These are phyloP conservation scores for Lobosporangium transversale DNA, from an alignment of 192 early-diverging fungal genomes.

Conservation along the genomic window DNA sequence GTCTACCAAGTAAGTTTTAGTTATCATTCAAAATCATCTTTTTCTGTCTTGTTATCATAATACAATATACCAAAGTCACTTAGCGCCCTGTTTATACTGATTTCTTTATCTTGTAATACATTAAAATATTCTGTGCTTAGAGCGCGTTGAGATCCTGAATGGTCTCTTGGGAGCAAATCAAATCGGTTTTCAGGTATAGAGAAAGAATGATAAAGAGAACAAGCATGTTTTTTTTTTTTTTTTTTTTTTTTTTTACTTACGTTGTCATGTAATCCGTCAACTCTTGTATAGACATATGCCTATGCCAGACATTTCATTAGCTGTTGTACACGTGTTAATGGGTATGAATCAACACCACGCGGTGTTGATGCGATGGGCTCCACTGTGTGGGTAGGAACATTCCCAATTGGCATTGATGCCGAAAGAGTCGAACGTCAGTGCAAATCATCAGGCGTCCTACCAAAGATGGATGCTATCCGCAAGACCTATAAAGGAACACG, in stretches of 20 bases:
- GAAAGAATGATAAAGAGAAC: too few species aligned
- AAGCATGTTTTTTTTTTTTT: background rate
- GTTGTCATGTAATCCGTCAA: background rate
- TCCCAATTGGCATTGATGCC: conserved; percentile 97
- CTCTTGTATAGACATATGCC: conserved; percentile 89
- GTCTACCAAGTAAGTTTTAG: conserved; percentile 73
- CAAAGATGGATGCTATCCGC: conserved; percentile 83
- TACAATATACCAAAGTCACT: too few species aligned
- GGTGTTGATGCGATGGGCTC: conserved; percentile 89
- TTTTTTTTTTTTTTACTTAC: background rate
- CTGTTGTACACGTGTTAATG: conserved; percentile 92
- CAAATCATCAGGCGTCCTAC: conserved; percentile 68
- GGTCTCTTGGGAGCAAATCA: conserved; percentile 92
- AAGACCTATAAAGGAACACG: conserved; percentile 89
- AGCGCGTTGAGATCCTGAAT: conserved; percentile 83
- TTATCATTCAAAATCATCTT: background rate
- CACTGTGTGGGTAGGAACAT: conserved; percentile 86
- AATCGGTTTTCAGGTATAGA: conserved; percentile 90
- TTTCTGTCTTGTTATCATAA: too few species aligned
- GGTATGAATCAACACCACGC: conserved; percentile 91
- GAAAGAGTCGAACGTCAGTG: conserved; percentile 72
- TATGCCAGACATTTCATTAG: conserved; percentile 94
- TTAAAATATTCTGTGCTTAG: too few species aligned
- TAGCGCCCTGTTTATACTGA: too few species aligned
- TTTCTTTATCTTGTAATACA: too few species aligned